These are phyloP conservation scores for Irpex sp. DNA, from an alignment of 1,284 basidiomycete species.

Conservation along the genomic window DNA sequence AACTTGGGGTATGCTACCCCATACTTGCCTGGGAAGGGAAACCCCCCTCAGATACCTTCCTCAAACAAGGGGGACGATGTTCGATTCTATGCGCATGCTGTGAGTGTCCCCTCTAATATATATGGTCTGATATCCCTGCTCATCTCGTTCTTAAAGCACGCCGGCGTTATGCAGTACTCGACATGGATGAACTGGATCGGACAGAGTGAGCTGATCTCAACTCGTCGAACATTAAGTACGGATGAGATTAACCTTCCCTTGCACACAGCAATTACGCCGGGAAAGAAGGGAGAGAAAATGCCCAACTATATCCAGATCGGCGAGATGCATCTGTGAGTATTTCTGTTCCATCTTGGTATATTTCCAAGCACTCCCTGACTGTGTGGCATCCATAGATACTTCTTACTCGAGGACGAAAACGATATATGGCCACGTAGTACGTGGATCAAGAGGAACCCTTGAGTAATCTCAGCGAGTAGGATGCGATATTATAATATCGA, in stretches of 20 bases:
- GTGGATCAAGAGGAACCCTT: background rate
- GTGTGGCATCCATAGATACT: background rate
- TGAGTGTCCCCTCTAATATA: background rate
- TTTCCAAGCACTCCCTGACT: background rate
- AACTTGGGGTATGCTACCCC: background rate
- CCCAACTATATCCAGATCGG: background rate
- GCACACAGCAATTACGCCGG: background rate
- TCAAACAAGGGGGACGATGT: background rate
- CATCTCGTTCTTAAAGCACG: background rate
- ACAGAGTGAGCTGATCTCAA: background rate
- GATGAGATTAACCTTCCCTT: background rate
- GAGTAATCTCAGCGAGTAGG: background rate
- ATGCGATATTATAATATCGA: background rate
- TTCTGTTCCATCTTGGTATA: background rate
- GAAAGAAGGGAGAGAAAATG: background rate
- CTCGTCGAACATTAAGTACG: background rate
- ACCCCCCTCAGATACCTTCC: background rate
- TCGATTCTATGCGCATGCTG: background rate
- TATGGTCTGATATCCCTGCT: background rate
- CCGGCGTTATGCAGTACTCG: background rate
- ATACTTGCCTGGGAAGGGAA: background rate
- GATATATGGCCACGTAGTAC: background rate
- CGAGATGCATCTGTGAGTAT: background rate
- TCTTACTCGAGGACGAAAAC: background rate
- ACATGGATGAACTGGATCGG: slow-evolving; percentile 1